Evolutionary conservation across 108 stramenopile genomes (phyloP), one percentile per base, ranked within the genome.

Genomic region (Conticribra guillardii): DNA sequence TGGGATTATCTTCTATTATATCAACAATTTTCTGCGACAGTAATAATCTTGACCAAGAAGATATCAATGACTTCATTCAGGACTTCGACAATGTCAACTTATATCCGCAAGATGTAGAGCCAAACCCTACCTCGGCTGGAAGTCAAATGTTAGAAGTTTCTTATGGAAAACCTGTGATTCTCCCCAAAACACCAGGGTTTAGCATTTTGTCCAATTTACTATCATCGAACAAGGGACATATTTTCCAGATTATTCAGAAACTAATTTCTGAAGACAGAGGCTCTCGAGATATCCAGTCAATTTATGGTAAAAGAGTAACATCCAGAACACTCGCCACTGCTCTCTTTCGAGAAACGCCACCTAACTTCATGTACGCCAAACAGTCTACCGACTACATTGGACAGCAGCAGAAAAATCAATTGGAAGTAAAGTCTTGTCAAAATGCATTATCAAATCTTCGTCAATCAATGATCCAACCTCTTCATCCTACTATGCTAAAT

Each of bases 281-380:
- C 16, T 27, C 80, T n/a, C 52, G 52, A 28, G 80, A 73, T 19
- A 59, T 87, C 19, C 69, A 76, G 31, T 74, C 23, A 41, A 5
- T 41, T 11, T 82, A 50, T 60, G 59, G 64, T 59, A 84, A 54
- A 22, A 61, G 23, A 23, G 77, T 60, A 57, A 67, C 8, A 79
- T 81, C 79, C 59, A 76, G 30, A 49, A 70, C 79, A n/a, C 63
- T 88, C 31, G 77, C 87, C n/a, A 76, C 67, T 23, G 84, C 86
- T 18, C 62, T 87, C 22, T 90, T 83, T 68, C 83, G 88, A 1
- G 77, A 82, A 21, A 89, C 85, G 29, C 85, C 87, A 29, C 88
- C 92, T 21, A 64, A 53, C 46, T 46, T 88, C 44, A 49, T 15
- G 22, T 67, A 67, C 30, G 78, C 84, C n/a, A 76, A 68, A 60